A percentile compares a stretch with the other conserved stretches of the same genome.
These are phyloP conservation scores for Pouteria campechiana DNA, from an alignment of 179 eudicot species.

Conservation along the genomic window DNA sequence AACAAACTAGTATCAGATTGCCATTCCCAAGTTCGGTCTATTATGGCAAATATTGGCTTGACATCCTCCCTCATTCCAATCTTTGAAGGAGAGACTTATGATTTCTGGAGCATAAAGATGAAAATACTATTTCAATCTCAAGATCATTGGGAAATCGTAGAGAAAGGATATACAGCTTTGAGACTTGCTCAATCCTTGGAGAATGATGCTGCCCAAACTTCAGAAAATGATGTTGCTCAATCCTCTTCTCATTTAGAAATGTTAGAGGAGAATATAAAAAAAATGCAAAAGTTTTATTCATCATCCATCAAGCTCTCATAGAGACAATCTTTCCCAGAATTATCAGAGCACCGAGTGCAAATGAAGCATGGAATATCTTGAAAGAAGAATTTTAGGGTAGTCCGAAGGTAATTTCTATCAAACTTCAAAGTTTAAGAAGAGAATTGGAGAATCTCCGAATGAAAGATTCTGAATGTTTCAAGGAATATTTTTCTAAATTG, in stretches of 20 bases:
- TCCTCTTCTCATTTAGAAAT: not conserved
- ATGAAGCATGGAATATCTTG: not conserved
- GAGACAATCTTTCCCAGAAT: not conserved
- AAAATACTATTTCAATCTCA: not conserved
- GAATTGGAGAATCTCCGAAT: conserved; percentile 1
- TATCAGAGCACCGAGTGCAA: not conserved
- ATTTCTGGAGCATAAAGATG: conserved; percentile 3
- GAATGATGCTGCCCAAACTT: not conserved
- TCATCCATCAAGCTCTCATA: no score
- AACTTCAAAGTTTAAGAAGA: not conserved
- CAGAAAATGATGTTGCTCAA: not conserved
- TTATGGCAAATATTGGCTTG: no score
- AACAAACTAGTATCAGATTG: no score
- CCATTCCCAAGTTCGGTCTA: no score
- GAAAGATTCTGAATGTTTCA: not conserved
- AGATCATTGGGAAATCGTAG: conserved; percentile 1
- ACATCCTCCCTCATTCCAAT: no score
- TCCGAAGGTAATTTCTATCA: not conserved
- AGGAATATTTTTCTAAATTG: not conserved
- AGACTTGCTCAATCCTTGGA: no score
- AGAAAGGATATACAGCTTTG: not conserved
- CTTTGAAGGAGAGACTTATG: not conserved
- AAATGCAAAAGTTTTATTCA: not conserved
- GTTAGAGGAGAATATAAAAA: not conserved
- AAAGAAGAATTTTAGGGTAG: not conserved